These are phyloP conservation scores for Benincasa hispida DNA, from an alignment of 306 rosid genomes.

Conservation along the genomic window DNA sequence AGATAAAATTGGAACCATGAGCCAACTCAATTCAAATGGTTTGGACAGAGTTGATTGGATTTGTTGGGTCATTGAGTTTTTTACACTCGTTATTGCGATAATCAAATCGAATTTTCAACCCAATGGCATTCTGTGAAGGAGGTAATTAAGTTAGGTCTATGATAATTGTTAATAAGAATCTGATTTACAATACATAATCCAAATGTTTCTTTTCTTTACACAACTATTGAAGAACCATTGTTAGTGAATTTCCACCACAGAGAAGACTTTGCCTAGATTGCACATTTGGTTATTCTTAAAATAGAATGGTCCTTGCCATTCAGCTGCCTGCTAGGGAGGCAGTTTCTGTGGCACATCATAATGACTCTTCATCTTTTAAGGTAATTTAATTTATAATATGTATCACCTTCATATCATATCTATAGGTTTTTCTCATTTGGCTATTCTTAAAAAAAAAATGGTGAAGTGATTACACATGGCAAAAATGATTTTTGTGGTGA, in stretches of 20 bases:
- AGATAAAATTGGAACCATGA: background rate
- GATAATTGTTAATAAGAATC: background rate
- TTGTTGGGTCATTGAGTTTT: background rate
- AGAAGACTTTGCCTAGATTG: background rate
- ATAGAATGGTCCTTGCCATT: background rate
- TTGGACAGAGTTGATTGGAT: background rate
- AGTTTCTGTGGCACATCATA: slow-evolving; percentile 31
- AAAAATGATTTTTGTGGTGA: slow-evolving; percentile 38
- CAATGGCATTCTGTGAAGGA: background rate
- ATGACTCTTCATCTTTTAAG: slow-evolving; percentile 19
- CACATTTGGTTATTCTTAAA: background rate
- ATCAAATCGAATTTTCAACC: background rate
- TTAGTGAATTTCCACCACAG: background rate
- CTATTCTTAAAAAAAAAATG: background rate
- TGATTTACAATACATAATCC: background rate
- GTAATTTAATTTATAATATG: slow-evolving; percentile 13
- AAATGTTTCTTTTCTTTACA: background rate
- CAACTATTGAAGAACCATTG: background rate
- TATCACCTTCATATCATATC: slow-evolving; percentile 9
- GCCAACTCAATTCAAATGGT: background rate
- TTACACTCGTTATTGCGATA: background rate
- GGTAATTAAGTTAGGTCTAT: background rate
- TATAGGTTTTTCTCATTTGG: slow-evolving; percentile 12
- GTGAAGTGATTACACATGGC: slow-evolving; percentile 26
- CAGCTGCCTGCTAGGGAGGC: slow-evolving; percentile 36